Base-by-base conservation (phyloP, 2,329 filamentous ascomycete species). In the Bipolaris cookei region DNA sequence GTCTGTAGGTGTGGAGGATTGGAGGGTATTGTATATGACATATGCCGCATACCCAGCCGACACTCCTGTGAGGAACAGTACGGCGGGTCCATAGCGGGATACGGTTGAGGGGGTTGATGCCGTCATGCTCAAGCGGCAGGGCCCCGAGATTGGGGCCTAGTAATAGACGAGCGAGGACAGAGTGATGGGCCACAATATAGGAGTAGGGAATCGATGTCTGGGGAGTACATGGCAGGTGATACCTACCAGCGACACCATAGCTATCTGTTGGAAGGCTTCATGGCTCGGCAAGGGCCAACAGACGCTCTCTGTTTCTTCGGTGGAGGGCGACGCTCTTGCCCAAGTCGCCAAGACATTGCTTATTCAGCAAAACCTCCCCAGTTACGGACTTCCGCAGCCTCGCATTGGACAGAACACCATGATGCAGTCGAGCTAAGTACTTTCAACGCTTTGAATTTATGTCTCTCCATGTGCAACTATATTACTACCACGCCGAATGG, bases 41-140 rank as follows among this genome's bases (percentile, higher is more conserved):
- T 86, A 90, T 54, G 83, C 81, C 52, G 84, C 76, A 46, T 84
- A 86, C 10, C 80, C 81, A 41, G 85, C 83, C 1, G 85, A 83
- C 43, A 86, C 72, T 43, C 83, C 82, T 35, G 86, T 84, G 21
- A 86, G 63, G 48, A 85, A 80, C 51, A 90, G 79, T 54, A 85
- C 81, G 54, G 72, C 72, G 35, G 87, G 76, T 37, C 75, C 72
- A 61, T 78, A 78, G 53, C 77, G 76, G 38, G 76, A 69, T 45
- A 75, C 54, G 44, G 74, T 67, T 39, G 68, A 70, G 20, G 72
- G 67, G 14, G 70, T 71, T 45, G 71, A 67, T 63, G 58, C 64
- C 53, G 71, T 61, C 73, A 76, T 76, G 61, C 55, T 51, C 59
- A 57, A 49, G 54, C 44, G 54, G 46, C 51, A 47, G 51, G 45